Base-by-base conservation (phyloP, 768 basidiomycete species). In the Saitozyma sp. region DNA sequence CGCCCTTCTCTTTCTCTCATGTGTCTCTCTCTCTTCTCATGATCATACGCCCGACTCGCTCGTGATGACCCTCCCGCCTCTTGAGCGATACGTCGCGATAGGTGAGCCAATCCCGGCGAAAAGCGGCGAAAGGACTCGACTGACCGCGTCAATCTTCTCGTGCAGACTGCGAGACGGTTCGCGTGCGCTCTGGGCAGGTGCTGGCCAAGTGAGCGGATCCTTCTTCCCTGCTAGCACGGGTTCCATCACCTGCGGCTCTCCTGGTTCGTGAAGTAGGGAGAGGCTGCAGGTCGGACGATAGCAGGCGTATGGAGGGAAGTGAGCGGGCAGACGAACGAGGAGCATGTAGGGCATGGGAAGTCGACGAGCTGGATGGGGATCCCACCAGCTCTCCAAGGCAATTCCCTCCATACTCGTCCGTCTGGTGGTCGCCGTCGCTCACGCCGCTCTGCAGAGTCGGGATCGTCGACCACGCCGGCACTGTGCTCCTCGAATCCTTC, bases 391-490 rank as follows among this genome's bases (percentile, higher is more conserved):
- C 2, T 29, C 29, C 29, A 5, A 29, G 5, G 5, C 29, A n/a
- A n/a, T 5, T 29, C 2, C 5, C 29, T 29, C 29, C 29, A 29
- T 29, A 5, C 29, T 29, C 29, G 2, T 29, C 5, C 29, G 2
- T 29, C 29, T 29, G 2, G 5, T 2, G 29, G 29, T 5, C 5
- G 29, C 2, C 2, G 29, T 5, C 29, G 2, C 29, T 29, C 2
- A 29, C 5, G 29, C 29, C 29, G 29, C 29, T 29, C 29, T 43
- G 5, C 52, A 77, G 76, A 60, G 89, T 95, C 62, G 90, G 89
- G 56, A 77, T 96, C 48, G 92, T 97, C 57, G 92, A 97, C 79
- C 92, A 86, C 74, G 79, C 88, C 56, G 93, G 95, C 0, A 84
- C 81, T 0, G 82, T 89, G 9, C 80, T 88, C 46, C 74, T 95